Evolutionary conservation across 2,329 filamentous ascomycete genomes (phyloP), one percentile per base, ranked within the genome.

Genomic region (Rachicladosporium sp.): DNA sequence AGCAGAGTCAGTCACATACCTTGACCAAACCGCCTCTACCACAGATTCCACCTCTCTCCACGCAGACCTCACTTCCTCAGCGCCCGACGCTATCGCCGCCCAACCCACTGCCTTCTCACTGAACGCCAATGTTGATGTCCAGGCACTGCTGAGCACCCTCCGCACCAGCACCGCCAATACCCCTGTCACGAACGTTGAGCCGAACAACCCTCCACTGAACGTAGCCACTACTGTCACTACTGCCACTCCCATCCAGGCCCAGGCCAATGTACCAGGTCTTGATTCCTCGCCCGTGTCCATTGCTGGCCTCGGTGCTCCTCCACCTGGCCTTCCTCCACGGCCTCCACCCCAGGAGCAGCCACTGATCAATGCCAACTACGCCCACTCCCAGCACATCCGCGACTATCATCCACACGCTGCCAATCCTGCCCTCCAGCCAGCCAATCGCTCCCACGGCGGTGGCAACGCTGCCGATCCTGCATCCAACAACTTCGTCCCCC

Each of bases 281-380:
- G 52, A 54, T 50, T 54, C 52, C 40, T 54, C 60, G 43, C 50
- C 56, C 23, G 31, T 59, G 23, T 46, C 58, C 13, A 55, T 61
- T 10, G 37, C 51, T 27, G 45, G 42, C 41, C 49, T 53, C 36
- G 48, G 42, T 42, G 54, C 48, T 9, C 55, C 60, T 36, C 58
- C 64, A 29, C 58, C 57, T 41, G 58, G 62, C 34, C 65, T 70
- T 5, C 67, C 66, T 50, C 60, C 67, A 31, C 60, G 65, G 45
- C 67, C 66, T 33, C 67, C 66, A 43, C 62, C 66, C 30, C 67
- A 69, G 54, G 66, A 68, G 43, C 64, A 65, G 51, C 62, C 63
- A 39, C 54, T 62, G 42, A 68, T 66, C 36, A 62, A 69, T 46
- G 58, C 64, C 35, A 67, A 67, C 46, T 69, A 68, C 53, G 58